Percentiles rank a stretch among this genome's conserved stretches.
These are phyloP conservation scores for Salix arbutifolia DNA, from an alignment of 345 rosid species.

Conservation along the genomic window DNA sequence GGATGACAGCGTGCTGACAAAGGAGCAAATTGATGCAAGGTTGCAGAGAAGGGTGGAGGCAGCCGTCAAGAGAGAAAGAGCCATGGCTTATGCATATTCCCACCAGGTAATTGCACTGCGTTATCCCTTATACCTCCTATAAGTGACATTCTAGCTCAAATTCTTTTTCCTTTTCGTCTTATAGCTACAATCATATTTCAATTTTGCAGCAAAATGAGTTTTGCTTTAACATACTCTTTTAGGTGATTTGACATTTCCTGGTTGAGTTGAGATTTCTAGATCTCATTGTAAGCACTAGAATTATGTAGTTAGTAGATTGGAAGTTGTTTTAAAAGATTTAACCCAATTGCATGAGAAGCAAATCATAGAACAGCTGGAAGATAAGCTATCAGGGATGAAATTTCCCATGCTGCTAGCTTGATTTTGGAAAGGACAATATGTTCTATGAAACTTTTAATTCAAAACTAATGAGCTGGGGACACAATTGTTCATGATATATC, in stretches of 20 bases:
- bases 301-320: not conserved
- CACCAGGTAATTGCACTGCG: slow-evolving; percentile 51
- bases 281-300: not conserved
- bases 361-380: not conserved
- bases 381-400: not conserved
- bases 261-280: not conserved
- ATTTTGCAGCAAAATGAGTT: not conserved
- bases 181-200: not conserved
- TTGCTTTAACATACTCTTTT: not conserved
- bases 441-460: not conserved
- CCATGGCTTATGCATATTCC: slow-evolving; percentile 88
- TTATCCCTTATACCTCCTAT: not conserved
- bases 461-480: not conserved
- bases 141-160: not conserved
- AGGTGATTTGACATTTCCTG: not conserved
- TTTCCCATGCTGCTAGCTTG: not conserved
- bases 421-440: not conserved
- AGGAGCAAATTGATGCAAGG: slow-evolving; percentile 70
- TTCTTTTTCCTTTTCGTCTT: not conserved
- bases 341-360: not conserved
- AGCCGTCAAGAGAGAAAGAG: slow-evolving; percentile 72
- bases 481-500: not conserved
- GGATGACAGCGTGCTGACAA: slow-evolving; percentile 81
- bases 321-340: not conserved
- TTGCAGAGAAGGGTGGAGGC: slow-evolving; percentile 79